A percentile compares a stretch with the other conserved stretches of the same genome.
Evolutionary conservation across 371 early-diverging fungal species (phyloP).

Genomic region (Mortierella sp.): DNA sequence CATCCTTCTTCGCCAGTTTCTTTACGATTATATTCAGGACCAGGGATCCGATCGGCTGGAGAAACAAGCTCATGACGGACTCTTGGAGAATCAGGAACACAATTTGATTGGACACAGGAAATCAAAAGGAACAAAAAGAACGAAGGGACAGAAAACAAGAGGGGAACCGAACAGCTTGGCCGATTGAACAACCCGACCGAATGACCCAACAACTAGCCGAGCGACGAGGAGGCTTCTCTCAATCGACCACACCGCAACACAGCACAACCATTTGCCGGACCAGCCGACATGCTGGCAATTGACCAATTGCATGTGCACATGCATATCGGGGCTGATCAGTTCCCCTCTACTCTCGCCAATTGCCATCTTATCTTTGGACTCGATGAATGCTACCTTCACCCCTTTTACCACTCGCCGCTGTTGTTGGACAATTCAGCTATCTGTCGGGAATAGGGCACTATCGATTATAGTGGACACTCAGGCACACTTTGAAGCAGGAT

Average conservation of each 20-base stretch:
- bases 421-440: not conserved
- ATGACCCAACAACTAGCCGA: not conserved
- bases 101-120: not conserved
- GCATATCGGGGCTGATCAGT: not conserved
- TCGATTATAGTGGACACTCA: not conserved
- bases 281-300: not conserved
- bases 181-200: too few species aligned
- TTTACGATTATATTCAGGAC: not conserved
- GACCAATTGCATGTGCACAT: not conserved
- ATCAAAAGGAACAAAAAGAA: not conserved
- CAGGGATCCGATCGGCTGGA: constrained; percentile 3
- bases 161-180: constrained; percentile 2
- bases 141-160: not conserved
- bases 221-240: not conserved
- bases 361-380: too few species aligned
- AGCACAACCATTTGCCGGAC: not conserved
- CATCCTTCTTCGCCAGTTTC: not conserved
- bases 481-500: too few species aligned
- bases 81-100: not conserved
- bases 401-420: not conserved
- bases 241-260: not conserved
- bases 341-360: not conserved
- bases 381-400: not conserved
- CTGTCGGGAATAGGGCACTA: not conserved
- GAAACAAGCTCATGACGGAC: not conserved